Evolutionary conservation across 106 monocot genomes (phyloP).

Genomic region (Dioscorea dumetorum): DNA sequence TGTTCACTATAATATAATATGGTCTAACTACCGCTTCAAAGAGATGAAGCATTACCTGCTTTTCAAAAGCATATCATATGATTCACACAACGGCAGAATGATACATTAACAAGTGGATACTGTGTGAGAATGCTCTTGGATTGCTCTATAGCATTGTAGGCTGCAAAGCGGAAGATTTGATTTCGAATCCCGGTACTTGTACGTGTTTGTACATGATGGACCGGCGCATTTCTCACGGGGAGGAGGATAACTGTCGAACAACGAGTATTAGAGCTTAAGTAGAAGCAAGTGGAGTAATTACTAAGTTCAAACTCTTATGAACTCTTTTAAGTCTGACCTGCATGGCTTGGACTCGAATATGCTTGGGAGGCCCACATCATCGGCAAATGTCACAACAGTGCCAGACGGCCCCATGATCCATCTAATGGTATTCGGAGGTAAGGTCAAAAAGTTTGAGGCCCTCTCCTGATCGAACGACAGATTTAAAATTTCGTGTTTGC

Average conservation of each 20-base stretch:
- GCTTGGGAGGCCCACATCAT: slow-evolving; percentile 49
- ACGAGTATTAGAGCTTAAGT: too few relatives aligned
- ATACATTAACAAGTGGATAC: slow-evolving; percentile 20
- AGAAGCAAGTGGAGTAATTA: not conserved
- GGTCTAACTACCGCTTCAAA: too few relatives aligned
- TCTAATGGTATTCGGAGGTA: slow-evolving; percentile 37
- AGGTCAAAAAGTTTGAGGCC: slow-evolving; percentile 36
- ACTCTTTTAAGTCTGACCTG: slow-evolving; percentile 32
- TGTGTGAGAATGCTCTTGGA: slow-evolving; percentile 21
- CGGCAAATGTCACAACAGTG: slow-evolving; percentile 56
- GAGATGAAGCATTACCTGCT: too few relatives aligned
- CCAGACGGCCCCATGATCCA: slow-evolving; percentile 65
- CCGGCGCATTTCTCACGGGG: slow-evolving; percentile 75
- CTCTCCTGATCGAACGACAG: slow-evolving; percentile 35
- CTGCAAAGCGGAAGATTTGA: slow-evolving; percentile 79
- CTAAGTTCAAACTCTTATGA: not conserved
- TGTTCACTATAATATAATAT: too few relatives aligned
- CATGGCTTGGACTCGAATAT: slow-evolving; percentile 45
- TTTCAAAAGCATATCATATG: too few relatives aligned
- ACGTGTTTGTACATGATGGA: slow-evolving; percentile 60
- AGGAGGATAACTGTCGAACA: slow-evolving; percentile 57
- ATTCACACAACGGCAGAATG: not conserved
- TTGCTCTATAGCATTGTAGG: slow-evolving; percentile 67
- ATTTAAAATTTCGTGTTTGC: too few relatives aligned
- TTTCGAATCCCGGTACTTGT: slow-evolving; percentile 75